A percentile compares a stretch with the other conserved stretches of the same genome.
Conservation (phyloP, 1,284 basidiomycete genomes). For the Ustilago cynodontis region DNA sequence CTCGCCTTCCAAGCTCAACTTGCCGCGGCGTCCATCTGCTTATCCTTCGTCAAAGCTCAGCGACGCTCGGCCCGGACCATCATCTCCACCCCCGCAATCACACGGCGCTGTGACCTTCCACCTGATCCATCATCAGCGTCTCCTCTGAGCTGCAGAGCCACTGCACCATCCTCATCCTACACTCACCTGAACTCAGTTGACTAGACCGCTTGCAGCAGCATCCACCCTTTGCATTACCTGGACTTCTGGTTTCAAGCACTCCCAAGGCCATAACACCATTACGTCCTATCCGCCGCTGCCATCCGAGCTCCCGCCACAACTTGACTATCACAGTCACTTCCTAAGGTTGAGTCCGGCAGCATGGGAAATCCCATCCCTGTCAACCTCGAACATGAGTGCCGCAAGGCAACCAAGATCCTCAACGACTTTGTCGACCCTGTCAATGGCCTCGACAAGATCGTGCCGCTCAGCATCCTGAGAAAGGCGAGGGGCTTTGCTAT, state of each 20-base stretch:
- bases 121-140: background rate
- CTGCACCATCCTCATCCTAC: background rate
- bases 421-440: conserved; percentile 64
- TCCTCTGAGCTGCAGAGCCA: background rate
- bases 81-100: background rate
- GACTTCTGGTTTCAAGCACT: too few relatives aligned
- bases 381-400: conserved; percentile 73
- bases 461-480: conserved; percentile 73
- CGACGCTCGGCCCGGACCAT: conserved; percentile 6
- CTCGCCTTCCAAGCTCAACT: background rate
- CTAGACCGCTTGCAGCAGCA: background rate
- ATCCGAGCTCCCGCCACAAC: background rate
- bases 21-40: conserved; percentile 1
- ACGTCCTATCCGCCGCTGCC: too few relatives aligned
- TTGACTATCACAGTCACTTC: background rate
- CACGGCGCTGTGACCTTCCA: background rate
- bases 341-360: conserved; percentile 2
- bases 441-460: conserved; percentile 65
- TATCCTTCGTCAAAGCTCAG: conserved; percentile 14
- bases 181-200: background rate
- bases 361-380: conserved; percentile 71
- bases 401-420: conserved; percentile 72
- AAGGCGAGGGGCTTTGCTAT: conserved; percentile 86
- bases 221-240: background rate
- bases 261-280: too few relatives aligned